A percentile compares a stretch with the other conserved stretches of the same genome.
phyloP scores from a whole-genome alignment of 2,329 filamentous ascomycete species.

The Colletotrichum cordylinicola region DNA sequence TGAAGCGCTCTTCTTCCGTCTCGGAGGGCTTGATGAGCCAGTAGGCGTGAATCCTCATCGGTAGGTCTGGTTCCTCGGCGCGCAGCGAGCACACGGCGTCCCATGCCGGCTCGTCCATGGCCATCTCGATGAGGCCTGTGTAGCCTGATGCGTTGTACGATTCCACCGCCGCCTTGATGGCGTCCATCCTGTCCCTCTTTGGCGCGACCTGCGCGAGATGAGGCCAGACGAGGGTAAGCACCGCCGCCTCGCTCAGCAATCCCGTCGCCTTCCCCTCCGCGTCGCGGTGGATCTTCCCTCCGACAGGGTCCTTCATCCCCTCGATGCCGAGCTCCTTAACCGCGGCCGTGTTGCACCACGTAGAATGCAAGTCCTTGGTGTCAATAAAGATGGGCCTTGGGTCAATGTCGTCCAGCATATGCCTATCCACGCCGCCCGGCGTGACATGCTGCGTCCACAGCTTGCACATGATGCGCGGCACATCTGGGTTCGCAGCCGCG shows the following conservation, averaged over 20 bases:
- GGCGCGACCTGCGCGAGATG: conserved; percentile 53
- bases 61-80: conserved; percentile 36
- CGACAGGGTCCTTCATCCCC: conserved; percentile 50
- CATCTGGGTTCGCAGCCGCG: conserved; percentile 50
- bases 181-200: conserved; percentile 52
- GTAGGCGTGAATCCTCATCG: conserved; percentile 58
- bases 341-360: conserved; percentile 60
- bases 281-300: conserved; percentile 59
- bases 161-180: conserved; percentile 52
- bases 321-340: conserved; percentile 54
- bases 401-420: conserved; percentile 58
- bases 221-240: conserved; percentile 61
- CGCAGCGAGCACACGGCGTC: conserved; percentile 52
- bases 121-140: conserved; percentile 64
- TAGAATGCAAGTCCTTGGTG: conserved; percentile 61
- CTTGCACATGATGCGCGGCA: conserved; percentile 55
- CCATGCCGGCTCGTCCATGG: conserved; percentile 65
- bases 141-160: conserved; percentile 59
- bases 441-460: conserved; percentile 63
- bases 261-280: conserved; percentile 52
- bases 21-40: conserved; percentile 60
- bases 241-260: conserved; percentile 57
- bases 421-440: conserved; percentile 48
- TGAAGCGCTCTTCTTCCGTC: conserved; percentile 44
- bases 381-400: conserved; percentile 61